phyloP scores from a whole-genome alignment of 2,329 filamentous ascomycete species.

The Pseudophaeomoniella oleicola region DNA sequence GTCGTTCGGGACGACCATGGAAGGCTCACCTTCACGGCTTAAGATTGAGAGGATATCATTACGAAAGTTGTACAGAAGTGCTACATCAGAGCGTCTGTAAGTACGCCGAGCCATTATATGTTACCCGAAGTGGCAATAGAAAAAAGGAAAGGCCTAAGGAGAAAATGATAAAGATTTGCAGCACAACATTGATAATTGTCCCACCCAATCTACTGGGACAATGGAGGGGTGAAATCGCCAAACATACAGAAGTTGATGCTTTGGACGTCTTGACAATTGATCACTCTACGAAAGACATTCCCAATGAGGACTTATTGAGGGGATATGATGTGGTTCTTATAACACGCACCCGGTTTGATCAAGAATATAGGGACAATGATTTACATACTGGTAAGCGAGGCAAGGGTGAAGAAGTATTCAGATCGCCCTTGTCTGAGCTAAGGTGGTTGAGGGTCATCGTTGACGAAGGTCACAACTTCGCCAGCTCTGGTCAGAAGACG shows the following conservation, averaged over 20 bases:
- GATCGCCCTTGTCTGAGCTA: slow-evolving; percentile 52
- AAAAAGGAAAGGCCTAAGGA: slow-evolving; percentile 23
- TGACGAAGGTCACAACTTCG: slow-evolving; percentile 80
- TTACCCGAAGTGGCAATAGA: slow-evolving; percentile 27
- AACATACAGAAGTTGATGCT: slow-evolving; percentile 49
- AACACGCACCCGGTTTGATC: slow-evolving; percentile 58
- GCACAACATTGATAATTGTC: slow-evolving; percentile 62
- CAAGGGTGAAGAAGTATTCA: slow-evolving; percentile 31
- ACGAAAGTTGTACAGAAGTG: slow-evolving; percentile 38
- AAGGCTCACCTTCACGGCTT: slow-evolving; percentile 45
- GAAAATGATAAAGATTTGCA: slow-evolving; percentile 43
- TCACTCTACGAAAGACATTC: slow-evolving; percentile 36
- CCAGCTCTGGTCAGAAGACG: slow-evolving; percentile 48
- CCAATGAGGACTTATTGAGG: slow-evolving; percentile 42
- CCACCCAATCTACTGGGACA: slow-evolving; percentile 73
- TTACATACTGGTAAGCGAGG: slow-evolving; percentile 31
- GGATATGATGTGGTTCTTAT: slow-evolving; percentile 66
- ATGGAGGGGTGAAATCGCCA: slow-evolving; percentile 67
- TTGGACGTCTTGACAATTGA: slow-evolving; percentile 53
- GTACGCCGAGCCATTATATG: slow-evolving; percentile 41
- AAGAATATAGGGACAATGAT: slow-evolving; percentile 40
- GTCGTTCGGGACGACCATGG: slow-evolving; percentile 57
- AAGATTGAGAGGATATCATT: slow-evolving; percentile 33
- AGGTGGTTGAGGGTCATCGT: slow-evolving; percentile 84
- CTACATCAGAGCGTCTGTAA: slow-evolving; percentile 44